Evolutionary conservation across 257 asterid genomes (phyloP), one percentile per base, ranked within the genome.

Genomic region (Lycium ferocissimum): DNA sequence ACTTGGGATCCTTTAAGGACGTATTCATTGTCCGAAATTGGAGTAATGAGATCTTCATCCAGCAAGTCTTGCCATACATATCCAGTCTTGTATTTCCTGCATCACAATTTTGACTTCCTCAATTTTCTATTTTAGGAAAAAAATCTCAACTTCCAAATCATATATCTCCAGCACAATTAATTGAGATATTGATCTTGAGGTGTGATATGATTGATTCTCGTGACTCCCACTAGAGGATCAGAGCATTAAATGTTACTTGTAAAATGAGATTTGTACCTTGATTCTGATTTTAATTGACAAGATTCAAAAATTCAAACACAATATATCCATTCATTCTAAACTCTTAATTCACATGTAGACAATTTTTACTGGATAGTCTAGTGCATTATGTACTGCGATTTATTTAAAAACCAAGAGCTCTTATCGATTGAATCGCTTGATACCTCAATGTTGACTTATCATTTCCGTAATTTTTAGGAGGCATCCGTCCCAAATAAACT

Each of bases 1-100:
- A 93, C 87, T 87, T 95, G 92, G 33, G 98, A 96, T 85, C 99
- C 99, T 88, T 95, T 95, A 79, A 96, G 93, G 17, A 96, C 98
- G 80, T 92, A 96, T 88, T 96, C 99, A 86, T 92, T 94, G 92
- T 96, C 97, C 6, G 97, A 93, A 69, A 94, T 87, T 4, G 99
- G 98, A 78, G 96, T 96, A 43, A 96, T 92, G 18, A 96, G 96
- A 92, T 96, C 99, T 87, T 96, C 98, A 88, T 96, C 99, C 26
- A 92, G 53, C 87, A 94, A 91, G 85, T 96, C 99, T 89, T 96
- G 98, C 99, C 99, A 96, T 10, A 96, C 97, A 82, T 91, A 93
- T 3, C 98, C 97, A 17, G 90, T 89, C 89, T 91, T 96, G 85
- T 95, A 96, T 80, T 85, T 94, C 90, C 99, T 96, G 89, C 82